phyloP scores from a whole-genome alignment of 768 basidiomycete genomes.

The Rhodotorula kratochvilovae region DNA sequence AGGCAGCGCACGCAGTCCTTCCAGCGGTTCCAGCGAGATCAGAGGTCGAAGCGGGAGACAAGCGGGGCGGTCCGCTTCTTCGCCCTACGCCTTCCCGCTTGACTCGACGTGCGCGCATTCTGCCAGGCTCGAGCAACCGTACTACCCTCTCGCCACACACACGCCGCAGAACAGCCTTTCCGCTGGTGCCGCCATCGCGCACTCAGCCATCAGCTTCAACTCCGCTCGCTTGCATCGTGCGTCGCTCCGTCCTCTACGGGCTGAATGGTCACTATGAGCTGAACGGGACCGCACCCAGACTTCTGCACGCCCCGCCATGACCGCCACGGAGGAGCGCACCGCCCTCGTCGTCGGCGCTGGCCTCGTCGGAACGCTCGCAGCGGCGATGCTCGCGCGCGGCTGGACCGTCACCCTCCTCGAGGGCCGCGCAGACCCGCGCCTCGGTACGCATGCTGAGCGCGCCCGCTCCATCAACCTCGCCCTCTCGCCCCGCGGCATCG shows the following conservation, averaged over 20 bases:
- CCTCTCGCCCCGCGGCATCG: constrained; percentile 86
- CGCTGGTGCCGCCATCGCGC: no score
- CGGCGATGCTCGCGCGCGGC: constrained; percentile 75
- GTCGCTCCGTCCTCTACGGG: not conserved
- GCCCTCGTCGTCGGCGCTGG: constrained; percentile 64
- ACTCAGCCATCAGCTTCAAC: not conserved
- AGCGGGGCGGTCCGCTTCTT: no score
- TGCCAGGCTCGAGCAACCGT: no score
- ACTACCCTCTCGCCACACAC: no score
- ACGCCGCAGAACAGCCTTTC: no score
- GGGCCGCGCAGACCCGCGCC: constrained; percentile 64
- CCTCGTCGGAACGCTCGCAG: constrained; percentile 88
- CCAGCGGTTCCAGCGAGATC: no score
- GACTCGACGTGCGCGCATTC: no score
- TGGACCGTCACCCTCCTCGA: constrained; percentile 80
- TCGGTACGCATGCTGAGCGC: constrained; percentile 57
- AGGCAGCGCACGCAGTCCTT: no score
- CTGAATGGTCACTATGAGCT: not conserved
- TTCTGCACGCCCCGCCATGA: constrained; percentile 36
- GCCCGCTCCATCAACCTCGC: constrained; percentile 93
- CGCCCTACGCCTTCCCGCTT: no score
- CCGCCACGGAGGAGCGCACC: constrained; percentile 10
- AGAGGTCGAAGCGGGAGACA: no score
- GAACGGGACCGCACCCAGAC: not conserved
- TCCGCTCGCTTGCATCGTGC: no score